Percentiles rank a stretch among this genome's conserved stretches.
Conservation (phyloP, 2,329 filamentous ascomycete genomes). For the Botrytis tulipae region DNA sequence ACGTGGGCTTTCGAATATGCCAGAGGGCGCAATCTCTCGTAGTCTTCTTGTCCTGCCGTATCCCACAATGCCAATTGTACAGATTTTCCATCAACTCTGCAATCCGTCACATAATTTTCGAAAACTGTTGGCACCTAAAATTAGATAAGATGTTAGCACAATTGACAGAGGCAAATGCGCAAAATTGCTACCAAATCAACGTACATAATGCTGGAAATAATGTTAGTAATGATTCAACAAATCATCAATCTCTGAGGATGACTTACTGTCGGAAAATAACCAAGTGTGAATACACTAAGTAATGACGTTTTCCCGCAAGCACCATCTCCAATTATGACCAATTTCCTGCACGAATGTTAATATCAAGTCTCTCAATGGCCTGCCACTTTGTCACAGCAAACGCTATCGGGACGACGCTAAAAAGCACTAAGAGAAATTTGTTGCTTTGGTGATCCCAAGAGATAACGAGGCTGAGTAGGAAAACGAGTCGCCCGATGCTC, state of each 20-base stretch:
- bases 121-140: slow-evolving; percentile 89
- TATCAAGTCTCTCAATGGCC: background rate
- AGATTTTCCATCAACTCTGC: slow-evolving; percentile 96
- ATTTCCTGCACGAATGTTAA: slow-evolving; percentile 60
- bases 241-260: slow-evolving; percentile 20
- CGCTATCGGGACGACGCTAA: slow-evolving; percentile 12
- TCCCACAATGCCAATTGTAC: slow-evolving; percentile 98
- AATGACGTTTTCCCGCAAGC: slow-evolving; percentile 98
- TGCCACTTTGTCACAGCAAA: background rate
- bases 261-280: slow-evolving; percentile 95
- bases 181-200: slow-evolving; percentile 17
- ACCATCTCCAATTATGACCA: slow-evolving; percentile 96
- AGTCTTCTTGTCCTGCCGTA: slow-evolving; percentile 99
- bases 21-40: slow-evolving; percentile 88
- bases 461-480: slow-evolving; percentile 8
- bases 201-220: slow-evolving; percentile 49
- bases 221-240: slow-evolving; percentile 33
- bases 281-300: slow-evolving; percentile 94
- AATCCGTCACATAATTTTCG: slow-evolving; percentile 99
- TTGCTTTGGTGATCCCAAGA: slow-evolving; percentile 1
- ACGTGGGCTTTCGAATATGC: slow-evolving; percentile 98
- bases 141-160: slow-evolving; percentile 46
- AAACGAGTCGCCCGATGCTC: background rate
- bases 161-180: slow-evolving; percentile 6
- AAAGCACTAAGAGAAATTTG: background rate